phyloP scores from a whole-genome alignment of 495 filamentous ascomycete genomes.

The Penicillium malachiteum region DNA sequence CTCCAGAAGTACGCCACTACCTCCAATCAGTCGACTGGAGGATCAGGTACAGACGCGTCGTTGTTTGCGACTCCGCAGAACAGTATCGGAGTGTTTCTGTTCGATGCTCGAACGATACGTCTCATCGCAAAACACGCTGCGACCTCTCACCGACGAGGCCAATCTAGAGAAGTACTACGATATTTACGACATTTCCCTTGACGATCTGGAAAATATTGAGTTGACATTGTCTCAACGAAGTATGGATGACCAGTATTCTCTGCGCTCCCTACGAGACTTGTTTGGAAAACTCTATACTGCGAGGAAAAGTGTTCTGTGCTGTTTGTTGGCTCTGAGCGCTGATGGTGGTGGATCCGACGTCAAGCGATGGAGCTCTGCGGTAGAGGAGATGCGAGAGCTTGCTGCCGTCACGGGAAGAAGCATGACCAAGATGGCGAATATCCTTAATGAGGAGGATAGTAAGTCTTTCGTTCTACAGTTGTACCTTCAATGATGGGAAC shows the following conservation, averaged over 20 bases:
- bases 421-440: conserved; percentile 59
- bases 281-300: conserved; percentile 77
- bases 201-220: conserved; percentile 69
- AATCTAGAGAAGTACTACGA: conserved; percentile 89
- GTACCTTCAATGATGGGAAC: not conserved
- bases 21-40: conserved; percentile 80
- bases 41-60: conserved; percentile 73
- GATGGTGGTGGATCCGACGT: conserved; percentile 80
- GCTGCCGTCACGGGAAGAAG: conserved; percentile 53
- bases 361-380: conserved; percentile 71
- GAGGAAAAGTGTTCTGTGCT: conserved; percentile 81
- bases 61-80: conserved; percentile 74
- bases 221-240: conserved; percentile 58
- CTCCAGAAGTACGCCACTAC: conserved; percentile 74
- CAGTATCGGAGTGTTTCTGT: conserved; percentile 65
- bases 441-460: conserved; percentile 85
- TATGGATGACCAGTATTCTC: conserved; percentile 71
- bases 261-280: conserved; percentile 74
- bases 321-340: conserved; percentile 82
- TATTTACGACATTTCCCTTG: conserved; percentile 82
- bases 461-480: conserved; percentile 31
- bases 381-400: conserved; percentile 69
- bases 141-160: conserved; percentile 68
- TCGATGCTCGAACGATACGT: conserved; percentile 69
- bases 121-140: conserved; percentile 62